Evolutionary conservation across 73 alveolate species (phyloP).

Genomic region (Paramecium bursaria): DNA sequence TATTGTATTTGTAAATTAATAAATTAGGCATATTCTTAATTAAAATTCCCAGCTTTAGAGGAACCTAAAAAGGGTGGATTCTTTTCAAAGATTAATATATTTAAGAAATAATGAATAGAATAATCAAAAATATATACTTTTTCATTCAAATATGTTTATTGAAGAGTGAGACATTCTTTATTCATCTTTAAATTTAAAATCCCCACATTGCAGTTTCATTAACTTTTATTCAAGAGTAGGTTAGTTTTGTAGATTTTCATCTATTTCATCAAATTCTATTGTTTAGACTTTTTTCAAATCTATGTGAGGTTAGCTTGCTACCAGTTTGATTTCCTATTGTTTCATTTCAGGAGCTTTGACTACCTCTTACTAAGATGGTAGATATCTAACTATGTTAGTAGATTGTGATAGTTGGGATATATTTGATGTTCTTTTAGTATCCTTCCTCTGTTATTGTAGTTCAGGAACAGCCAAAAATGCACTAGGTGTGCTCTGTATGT

Average conservation of each 20-base stretch:
- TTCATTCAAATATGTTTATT: slow-evolving; percentile 34
- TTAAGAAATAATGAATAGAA: slow-evolving; percentile 41
- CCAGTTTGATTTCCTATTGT: neutral
- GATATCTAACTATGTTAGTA: slow-evolving; percentile 6
- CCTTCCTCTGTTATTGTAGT: neutral
- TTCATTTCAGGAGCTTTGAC: neutral
- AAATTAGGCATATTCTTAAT: slow-evolving; percentile 24
- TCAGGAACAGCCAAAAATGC: slow-evolving; percentile 21
- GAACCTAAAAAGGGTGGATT: slow-evolving; percentile 62
- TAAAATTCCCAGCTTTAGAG: slow-evolving; percentile 22
- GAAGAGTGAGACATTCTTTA: slow-evolving; percentile 17
- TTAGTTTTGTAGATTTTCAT: slow-evolving; percentile 16
- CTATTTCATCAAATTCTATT: slow-evolving; percentile 31
- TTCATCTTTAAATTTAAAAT: slow-evolving; percentile 51
- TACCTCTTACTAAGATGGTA: slow-evolving; percentile 16
- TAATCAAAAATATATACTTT: slow-evolving; percentile 1
- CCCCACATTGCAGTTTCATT: neutral
- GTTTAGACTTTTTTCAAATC: neutral
- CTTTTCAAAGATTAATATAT: slow-evolving; percentile 29
- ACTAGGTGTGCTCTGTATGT: neutral
- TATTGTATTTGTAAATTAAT: slow-evolving; percentile 6
- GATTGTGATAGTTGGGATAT: slow-evolving; percentile 21
- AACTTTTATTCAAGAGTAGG: slow-evolving; percentile 31
- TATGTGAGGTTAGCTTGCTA: slow-evolving; percentile 42
- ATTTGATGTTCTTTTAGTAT: slow-evolving; percentile 14